Percentiles rank a stretch among this genome's conserved stretches.
Conservation (phyloP, 768 basidiomycete genomes). For the Tulasnella sp. region DNA sequence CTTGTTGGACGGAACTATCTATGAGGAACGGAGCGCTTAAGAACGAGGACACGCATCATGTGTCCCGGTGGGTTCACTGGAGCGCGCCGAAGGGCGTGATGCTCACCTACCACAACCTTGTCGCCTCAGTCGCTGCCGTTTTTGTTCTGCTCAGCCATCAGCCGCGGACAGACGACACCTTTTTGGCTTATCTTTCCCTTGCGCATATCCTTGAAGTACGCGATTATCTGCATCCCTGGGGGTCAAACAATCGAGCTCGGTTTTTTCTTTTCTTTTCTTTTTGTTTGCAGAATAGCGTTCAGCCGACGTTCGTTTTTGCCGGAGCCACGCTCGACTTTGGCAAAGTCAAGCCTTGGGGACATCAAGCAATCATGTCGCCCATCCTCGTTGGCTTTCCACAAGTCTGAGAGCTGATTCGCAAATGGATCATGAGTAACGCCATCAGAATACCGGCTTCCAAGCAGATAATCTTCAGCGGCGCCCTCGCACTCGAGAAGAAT, state of each 20-base stretch:
- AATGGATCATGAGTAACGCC: conserved; percentile 81
- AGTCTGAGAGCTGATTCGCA: conserved; percentile 94
- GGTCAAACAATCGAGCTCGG: too few species aligned
- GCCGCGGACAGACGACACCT: conserved; percentile 41
- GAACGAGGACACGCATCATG: conserved; percentile 55
- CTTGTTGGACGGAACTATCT: conserved; percentile 29
- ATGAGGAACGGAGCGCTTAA: conserved; percentile 42
- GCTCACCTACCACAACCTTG: conserved; percentile 76
- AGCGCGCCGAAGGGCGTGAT: conserved; percentile 88
- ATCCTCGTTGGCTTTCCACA: conserved; percentile 93
- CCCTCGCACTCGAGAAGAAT: conserved; percentile 64
- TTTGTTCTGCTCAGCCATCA: conserved; percentile 50
- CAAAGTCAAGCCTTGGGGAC: conserved; percentile 83
- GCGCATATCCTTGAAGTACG: conserved; percentile 76
- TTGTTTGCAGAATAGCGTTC: conserved; percentile 56
- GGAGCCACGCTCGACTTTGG: conserved; percentile 84
- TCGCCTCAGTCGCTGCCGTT: conserved; percentile 79
- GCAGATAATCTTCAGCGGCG: conserved; percentile 69
- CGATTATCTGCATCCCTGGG: background rate
- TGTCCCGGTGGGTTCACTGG: conserved; percentile 89
- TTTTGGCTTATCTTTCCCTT: conserved; percentile 85
- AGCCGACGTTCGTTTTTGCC: conserved; percentile 59
- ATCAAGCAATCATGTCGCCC: conserved; percentile 70
- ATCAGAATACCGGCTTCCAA: conserved; percentile 52
- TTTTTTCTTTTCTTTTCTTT: too few species aligned